Conservation (phyloP, 148 eudicot species). For the Linanthus parryae region DNA sequence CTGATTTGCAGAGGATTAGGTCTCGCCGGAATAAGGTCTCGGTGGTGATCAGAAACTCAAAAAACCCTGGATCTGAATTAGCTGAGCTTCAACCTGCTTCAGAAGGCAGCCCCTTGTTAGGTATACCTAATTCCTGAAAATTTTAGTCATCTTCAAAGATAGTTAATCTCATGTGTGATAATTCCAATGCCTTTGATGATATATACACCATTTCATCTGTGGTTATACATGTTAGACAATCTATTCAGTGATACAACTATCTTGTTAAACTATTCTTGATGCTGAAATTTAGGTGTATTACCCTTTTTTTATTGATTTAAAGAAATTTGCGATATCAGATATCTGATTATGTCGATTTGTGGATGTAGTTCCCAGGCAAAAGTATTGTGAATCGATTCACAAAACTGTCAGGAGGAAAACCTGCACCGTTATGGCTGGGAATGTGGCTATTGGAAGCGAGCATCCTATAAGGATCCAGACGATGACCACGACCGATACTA, state of each 20-base stretch:
- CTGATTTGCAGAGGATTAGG: constrained; percentile 40
- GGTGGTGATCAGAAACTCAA: constrained; percentile 53
- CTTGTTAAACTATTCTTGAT: too few relatives aligned
- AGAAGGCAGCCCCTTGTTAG: constrained; percentile 77
- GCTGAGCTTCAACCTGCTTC: constrained; percentile 91
- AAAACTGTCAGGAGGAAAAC: constrained; percentile 91
- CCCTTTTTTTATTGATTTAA: too few relatives aligned
- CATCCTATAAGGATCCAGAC: constrained; percentile 96
- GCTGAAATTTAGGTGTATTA: too few relatives aligned
- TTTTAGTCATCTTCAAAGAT: too few relatives aligned
- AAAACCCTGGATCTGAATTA: constrained; percentile 67
- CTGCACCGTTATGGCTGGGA: constrained; percentile 86
- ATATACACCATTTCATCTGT: too few relatives aligned
- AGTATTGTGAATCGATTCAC: constrained; percentile 77
- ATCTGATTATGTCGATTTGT: constrained; percentile 9
- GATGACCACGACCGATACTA: constrained; percentile 96
- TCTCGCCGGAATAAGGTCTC: constrained; percentile 40
- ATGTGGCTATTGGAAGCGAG: constrained; percentile 91
- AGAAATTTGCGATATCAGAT: too few relatives aligned
- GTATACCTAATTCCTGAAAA: constrained; percentile 34
- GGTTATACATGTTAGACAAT: too few relatives aligned
- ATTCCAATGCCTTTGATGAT: too few relatives aligned
- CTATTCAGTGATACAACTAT: too few relatives aligned
- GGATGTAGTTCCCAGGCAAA: constrained; percentile 82
- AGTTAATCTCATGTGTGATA: too few relatives aligned